A percentile compares a stretch with the other conserved stretches of the same genome.
Conservation (phyloP, 208 protist genomes). For the Spongospora subterranea region DNA sequence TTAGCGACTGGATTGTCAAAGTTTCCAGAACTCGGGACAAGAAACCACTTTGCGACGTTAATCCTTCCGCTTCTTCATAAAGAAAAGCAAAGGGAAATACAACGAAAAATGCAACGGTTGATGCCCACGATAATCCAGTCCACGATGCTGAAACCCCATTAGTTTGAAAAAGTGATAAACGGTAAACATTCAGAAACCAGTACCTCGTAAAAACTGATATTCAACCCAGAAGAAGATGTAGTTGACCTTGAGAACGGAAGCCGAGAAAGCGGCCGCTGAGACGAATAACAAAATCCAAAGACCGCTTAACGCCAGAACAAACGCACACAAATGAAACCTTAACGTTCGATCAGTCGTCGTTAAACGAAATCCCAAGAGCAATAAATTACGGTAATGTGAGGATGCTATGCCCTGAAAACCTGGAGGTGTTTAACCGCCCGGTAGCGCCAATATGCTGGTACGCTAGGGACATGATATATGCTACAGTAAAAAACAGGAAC, state of each 20-base stretch:
- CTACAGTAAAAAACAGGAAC: slow-evolving; percentile 1
- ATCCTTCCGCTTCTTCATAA: slow-evolving; percentile 51
- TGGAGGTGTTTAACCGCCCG: background rate
- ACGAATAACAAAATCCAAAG: slow-evolving; percentile 30
- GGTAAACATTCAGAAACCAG: background rate
- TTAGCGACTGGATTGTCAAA: background rate
- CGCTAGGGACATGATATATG: background rate
- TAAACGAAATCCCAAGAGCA: background rate
- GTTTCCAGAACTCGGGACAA: slow-evolving; percentile 32
- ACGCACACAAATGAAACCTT: slow-evolving; percentile 39
- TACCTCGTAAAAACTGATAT: background rate
- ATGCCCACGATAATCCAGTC: slow-evolving; percentile 44
- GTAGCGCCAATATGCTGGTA: slow-evolving; percentile 23
- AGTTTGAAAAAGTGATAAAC: background rate
- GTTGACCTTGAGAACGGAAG: background rate
- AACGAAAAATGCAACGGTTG: slow-evolving; percentile 54
- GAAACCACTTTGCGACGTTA: slow-evolving; percentile 24
- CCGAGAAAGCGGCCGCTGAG: slow-evolving; percentile 16
- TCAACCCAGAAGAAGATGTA: slow-evolving; percentile 42
- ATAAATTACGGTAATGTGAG: background rate
- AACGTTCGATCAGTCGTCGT: too few species aligned
- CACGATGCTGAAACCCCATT: background rate
- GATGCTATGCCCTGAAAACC: background rate
- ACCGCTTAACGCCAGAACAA: slow-evolving; percentile 11
- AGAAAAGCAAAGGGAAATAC: slow-evolving; percentile 46